Conservation (phyloP, 176 grass and related monocot species). For the Triticum turgidum region DNA sequence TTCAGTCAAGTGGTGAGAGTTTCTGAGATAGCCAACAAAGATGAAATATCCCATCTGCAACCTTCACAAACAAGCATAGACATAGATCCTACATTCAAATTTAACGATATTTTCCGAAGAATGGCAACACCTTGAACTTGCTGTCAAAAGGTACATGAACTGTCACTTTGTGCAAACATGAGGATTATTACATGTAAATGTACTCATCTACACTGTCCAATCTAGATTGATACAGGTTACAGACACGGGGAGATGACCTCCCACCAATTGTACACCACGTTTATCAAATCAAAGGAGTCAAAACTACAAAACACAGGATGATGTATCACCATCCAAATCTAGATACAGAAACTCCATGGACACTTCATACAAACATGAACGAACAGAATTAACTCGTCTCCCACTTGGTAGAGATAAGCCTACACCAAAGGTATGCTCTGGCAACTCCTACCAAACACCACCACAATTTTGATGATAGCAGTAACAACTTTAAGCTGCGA, state of each 20-base stretch:
- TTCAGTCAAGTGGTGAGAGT: neutral
- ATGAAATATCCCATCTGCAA: neutral
- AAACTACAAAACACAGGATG: conserved; percentile 12
- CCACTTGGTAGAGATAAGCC: conserved; percentile 20
- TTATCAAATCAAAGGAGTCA: conserved; percentile 1
- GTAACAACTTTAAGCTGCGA: conserved; percentile 43
- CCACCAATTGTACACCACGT: conserved; percentile 22
- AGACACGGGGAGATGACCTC: neutral
- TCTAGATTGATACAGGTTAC: conserved; percentile 9
- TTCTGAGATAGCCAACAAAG: neutral
- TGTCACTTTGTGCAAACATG: neutral
- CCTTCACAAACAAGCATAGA: neutral
- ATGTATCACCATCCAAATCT: conserved; percentile 10
- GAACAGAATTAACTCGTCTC: neutral
- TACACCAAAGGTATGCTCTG: neutral
- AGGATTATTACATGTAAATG: neutral
- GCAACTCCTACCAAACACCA: neutral
- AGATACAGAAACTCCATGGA: conserved; percentile 11
- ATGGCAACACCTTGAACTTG: neutral
- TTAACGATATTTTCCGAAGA: neutral
- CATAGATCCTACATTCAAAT: too few relatives aligned
- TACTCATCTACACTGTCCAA: neutral
- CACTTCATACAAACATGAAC: conserved; percentile 29
- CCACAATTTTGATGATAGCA: neutral
- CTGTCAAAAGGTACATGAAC: neutral